Evolutionary conservation across 2,329 filamentous ascomycete genomes (phyloP), one percentile per base, ranked within the genome.

Genomic region (Penicillium nordicum): DNA sequence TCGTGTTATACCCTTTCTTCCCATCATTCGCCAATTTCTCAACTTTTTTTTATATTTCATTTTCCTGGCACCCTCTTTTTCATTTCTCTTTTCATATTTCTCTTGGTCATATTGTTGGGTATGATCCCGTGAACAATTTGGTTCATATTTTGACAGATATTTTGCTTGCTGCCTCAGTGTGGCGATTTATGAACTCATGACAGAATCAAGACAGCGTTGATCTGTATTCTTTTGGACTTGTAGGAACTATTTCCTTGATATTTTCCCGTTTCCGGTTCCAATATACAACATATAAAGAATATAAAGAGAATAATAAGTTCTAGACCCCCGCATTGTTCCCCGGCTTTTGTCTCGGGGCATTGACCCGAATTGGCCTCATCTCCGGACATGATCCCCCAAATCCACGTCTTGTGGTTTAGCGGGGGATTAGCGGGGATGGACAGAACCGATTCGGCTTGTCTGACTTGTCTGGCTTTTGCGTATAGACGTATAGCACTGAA

Each of bases 1-100:
- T 51, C 59, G 55, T 66, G 58, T 55, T 55, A 66, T 65, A 63
- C 60, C 60, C 58, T 65, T 57, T 60, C 36, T 32, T 45, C 47
- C 49, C 60, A 58, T 57, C 58, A 53, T 43, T 53, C 30, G 55
- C 25, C 41, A 50, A 51, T 50, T 53, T 57, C 40, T 55, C 50
- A 49, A 48, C 53, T 54, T 53, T 50, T 52, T 54, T 53, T 58
- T 50, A 27, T 54, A 2, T 52, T 48, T 58, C 53, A 44, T 29
- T 52, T 48, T 58, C 53, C 42, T 29, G 57, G 23, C 49, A 50
- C 34, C 44, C 49, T 47, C 29, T 49, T 53, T 50, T 50, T 51
- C 49, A 51, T 50, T 58, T 57, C 41, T 37, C 49, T 64, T 63
- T 21, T 21, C 3, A 3, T 49, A 51, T 50, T 58, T 27, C 25